Base-by-base conservation (phyloP, 257 asterid species). In the Rehmannia glutinosa region DNA sequence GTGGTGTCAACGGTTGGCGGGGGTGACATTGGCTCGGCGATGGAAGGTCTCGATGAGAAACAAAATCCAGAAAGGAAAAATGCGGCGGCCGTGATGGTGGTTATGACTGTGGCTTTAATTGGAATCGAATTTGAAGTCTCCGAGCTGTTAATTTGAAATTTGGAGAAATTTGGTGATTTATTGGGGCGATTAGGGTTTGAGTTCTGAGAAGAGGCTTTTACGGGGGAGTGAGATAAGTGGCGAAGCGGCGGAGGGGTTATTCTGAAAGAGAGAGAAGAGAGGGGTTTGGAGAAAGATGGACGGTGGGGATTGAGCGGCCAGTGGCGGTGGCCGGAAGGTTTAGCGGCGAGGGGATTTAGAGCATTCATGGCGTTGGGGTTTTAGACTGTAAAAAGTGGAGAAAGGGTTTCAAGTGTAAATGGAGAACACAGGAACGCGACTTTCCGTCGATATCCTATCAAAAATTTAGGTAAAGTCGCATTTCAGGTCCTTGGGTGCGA, bases 41-140 rank as follows among this genome's bases (percentile, higher is more conserved):
- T 19, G 3, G 77, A 23, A 19, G 69, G 75, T 21, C 60, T 54
- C 23, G 33, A 20, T 3, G 50, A 30, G 21, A 76, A 68, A 23
- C 21, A 19, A 33, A 79, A 74, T 1, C 81, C 64, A 9, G 73
- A 27, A 11, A 79, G 42, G 50, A 82, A 54, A 28, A 82, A 42
- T 0, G 77, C 79, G 16, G 81, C 78, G 30, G 82, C 79, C 2
- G 85, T 51, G 19, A 78, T 35, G 15, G 84, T 36, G 51, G 87
- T 27, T 17, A 76, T 5, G 10, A 70, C 21, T 24, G 78, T 50
- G 23, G 80, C 49, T 54, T 32, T 82, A 20, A 78, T 43, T 3
- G 76, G 73, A 33, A 59, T 21, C 70, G 59, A 36, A 56, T 24
- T 20, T 13, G 56, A 21, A 13, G 9, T 49, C 56, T 7, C 56